These are phyloP conservation scores for Urochloa ruziziensis DNA, from an alignment of 176 grass and related monocot species.

Conservation along the genomic window DNA sequence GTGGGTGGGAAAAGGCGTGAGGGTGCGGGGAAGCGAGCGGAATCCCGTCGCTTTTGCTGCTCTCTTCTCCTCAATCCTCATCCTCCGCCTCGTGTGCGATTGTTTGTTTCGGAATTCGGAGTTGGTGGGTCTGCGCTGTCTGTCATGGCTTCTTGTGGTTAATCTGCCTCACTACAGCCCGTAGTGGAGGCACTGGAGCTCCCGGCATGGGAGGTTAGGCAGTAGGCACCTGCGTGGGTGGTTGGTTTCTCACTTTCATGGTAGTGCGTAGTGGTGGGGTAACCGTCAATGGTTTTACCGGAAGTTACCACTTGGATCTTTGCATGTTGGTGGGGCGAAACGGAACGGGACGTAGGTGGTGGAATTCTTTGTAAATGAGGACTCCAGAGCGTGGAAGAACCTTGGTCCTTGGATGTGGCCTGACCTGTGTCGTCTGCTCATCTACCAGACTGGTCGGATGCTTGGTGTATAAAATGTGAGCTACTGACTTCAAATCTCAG, in stretches of 20 bases:
- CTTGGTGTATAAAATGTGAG: not conserved
- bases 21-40: not conserved
- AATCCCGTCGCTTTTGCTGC: constrained; percentile 41
- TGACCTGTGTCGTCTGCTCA: not conserved
- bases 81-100: not conserved
- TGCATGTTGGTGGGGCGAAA: not conserved
- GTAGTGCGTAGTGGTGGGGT: constrained; percentile 4
- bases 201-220: not conserved
- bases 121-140: constrained; percentile 48
- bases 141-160: not conserved
- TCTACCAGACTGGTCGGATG: not conserved
- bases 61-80: not conserved
- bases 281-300: not conserved
- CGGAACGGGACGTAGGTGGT: not conserved
- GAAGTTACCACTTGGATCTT: not conserved
- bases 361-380: not conserved
- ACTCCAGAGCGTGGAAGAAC: not conserved
- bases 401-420: not conserved
- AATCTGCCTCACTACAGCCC: not conserved
- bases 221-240: not conserved
- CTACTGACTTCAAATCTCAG: constrained; percentile 26
- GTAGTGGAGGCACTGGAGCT: too few species aligned
- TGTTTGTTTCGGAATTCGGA: constrained; percentile 29
- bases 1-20: not conserved
- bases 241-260: not conserved